Evolutionary conservation across 2,329 filamentous ascomycete species (phyloP).

Genomic region (Septoria petroselini): DNA sequence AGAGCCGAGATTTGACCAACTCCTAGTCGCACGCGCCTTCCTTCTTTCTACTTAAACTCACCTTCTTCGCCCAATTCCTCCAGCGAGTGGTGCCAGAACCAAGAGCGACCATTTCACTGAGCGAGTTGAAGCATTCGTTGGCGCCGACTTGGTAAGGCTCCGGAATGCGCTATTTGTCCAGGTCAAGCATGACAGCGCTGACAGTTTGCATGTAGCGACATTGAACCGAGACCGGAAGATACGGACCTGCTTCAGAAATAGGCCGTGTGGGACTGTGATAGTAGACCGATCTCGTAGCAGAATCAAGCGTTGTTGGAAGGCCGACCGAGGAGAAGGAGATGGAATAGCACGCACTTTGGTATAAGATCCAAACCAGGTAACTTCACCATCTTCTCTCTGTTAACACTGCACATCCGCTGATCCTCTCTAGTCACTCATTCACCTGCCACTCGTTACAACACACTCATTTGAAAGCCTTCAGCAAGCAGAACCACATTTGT

Average conservation of each 20-base stretch:
- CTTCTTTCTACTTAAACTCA: background rate
- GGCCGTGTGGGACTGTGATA: background rate
- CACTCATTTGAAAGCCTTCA: conserved; percentile 9
- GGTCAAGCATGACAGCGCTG: background rate
- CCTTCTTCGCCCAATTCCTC: background rate
- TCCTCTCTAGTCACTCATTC: conserved; percentile 16
- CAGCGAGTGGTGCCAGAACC: background rate
- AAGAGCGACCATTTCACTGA: background rate
- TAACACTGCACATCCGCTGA: background rate
- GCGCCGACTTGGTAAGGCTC: background rate
- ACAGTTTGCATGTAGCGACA: conserved; percentile 7
- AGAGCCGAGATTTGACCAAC: background rate
- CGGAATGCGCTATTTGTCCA: background rate
- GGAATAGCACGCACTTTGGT: background rate
- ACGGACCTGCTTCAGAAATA: conserved; percentile 4
- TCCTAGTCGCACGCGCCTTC: background rate
- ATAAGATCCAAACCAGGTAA: conserved; percentile 14
- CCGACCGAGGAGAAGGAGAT: background rate
- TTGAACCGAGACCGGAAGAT: conserved; percentile 19
- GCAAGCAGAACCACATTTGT: background rate
- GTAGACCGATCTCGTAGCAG: background rate
- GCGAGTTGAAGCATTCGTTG: background rate
- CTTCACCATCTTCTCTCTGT: background rate
- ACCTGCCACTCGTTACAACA: conserved; percentile 12
- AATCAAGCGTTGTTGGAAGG: conserved; percentile 1